phyloP scores from a whole-genome alignment of 495 filamentous ascomycete species.

The Beverwykella pulmonaria region DNA sequence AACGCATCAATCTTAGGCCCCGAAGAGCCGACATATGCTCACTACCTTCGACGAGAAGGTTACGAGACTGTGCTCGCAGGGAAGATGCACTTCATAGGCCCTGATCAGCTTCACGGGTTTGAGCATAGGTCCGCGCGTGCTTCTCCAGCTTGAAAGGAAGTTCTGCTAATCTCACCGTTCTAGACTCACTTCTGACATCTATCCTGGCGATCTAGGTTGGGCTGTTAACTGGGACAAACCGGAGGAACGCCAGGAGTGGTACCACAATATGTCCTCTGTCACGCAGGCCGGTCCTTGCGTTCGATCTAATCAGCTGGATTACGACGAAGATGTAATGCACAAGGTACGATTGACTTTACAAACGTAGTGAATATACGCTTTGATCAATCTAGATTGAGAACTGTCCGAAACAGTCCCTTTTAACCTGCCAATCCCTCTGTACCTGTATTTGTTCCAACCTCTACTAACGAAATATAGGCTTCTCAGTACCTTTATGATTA shows the following conservation, averaged over 20 bases:
- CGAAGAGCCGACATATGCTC: conserved; percentile 82
- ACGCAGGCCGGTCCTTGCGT: conserved; percentile 81
- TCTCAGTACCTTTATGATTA: conserved; percentile 83
- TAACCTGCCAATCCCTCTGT: background rate
- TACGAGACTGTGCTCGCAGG: conserved; percentile 89
- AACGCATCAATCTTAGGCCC: conserved; percentile 76
- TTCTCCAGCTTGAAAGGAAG: background rate
- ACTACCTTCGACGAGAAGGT: conserved; percentile 79
- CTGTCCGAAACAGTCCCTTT: too few relatives aligned
- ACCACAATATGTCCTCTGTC: conserved; percentile 88
- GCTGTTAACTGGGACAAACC: conserved; percentile 88
- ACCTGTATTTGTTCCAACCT: background rate
- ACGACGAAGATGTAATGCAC: conserved; percentile 90
- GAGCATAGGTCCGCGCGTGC: conserved; percentile 60
- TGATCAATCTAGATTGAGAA: background rate
- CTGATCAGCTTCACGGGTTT: conserved; percentile 86
- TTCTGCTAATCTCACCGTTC: background rate
- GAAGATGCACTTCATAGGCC: conserved; percentile 94
- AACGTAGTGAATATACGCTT: background rate
- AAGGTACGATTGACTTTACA: conserved; percentile 45
- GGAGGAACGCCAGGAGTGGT: conserved; percentile 82
- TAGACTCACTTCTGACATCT: conserved; percentile 82
- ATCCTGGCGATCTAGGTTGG: conserved; percentile 89
- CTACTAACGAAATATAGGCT: conserved; percentile 43
- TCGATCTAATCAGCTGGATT: conserved; percentile 90